Base-by-base conservation (phyloP, 257 asterid species). In the Nicotiana paniculata region DNA sequence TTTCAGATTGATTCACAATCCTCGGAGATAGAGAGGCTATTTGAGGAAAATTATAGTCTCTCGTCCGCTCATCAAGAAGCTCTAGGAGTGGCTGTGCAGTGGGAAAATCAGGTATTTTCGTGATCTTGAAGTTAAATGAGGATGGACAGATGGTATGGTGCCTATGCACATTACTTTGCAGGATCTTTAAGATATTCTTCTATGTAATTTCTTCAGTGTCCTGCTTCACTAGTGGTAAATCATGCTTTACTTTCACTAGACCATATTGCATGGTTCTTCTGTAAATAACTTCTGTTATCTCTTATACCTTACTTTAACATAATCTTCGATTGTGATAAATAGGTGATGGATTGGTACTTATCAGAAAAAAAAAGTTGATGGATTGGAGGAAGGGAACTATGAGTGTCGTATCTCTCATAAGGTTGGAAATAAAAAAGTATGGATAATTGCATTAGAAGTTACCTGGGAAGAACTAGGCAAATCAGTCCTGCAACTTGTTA, bases 1-100 rank as follows among this genome's bases (percentile, higher is more conserved):
- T 48, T 82, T 82, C 91, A 96, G 99, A 91, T 96, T 67, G 99
- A 96, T 86, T 96, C 99, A 78, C 99, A 96, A 80, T 96, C 99
- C 82, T 88, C 97, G 21, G 99, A 96, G 86, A 94, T 96, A 84
- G 99, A 96, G 93, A 91, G 86, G 83, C 90, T 96, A 62, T 94
- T 94, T 6, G 98, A 94, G 86, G 99, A 96, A 87, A 96, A 91
- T 84, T 90, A 97, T 68, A 88, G 84, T 83, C 94, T 94, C 66
- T 86, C 94, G 37, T 90, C 94, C 58, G 94, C 97, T 83, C 90
- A 91, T 91, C 95, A 94, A 82, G 98, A 96, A 84, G 92, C 99
- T 75, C 69, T 82, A 78, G 92, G 92, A 68, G 84, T 90, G 81
- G 95, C 88, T 28, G 91, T 87, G 13, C 91, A 91, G 54, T 96